Evolutionary conservation across 2,329 filamentous ascomycete species (phyloP).

Genomic region (Gyromitra esculenta): DNA sequence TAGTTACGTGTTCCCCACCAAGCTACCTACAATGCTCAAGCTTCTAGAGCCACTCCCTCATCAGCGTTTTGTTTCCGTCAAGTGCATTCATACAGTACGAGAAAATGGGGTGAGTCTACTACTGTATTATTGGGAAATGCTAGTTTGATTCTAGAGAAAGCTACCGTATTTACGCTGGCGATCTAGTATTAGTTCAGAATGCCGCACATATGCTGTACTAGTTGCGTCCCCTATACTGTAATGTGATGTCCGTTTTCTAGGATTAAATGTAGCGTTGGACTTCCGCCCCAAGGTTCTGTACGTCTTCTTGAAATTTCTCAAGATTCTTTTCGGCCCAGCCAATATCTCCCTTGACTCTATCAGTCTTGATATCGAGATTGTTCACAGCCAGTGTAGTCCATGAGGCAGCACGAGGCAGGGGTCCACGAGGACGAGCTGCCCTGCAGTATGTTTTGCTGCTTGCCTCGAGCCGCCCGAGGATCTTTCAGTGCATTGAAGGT

Average conservation of each 20-base stretch:
- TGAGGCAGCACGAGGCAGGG: too few species aligned
- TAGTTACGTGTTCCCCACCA: constrained; percentile 4
- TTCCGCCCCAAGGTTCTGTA: constrained; percentile 10
- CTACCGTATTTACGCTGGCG: too few species aligned
- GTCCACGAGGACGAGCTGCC: too few species aligned
- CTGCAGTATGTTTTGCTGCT: too few species aligned
- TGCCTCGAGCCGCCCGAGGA: too few species aligned
- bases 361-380: constrained; percentile 1
- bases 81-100: constrained; percentile 6
- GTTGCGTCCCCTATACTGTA: too few species aligned
- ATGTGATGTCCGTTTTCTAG: constrained; percentile 19
- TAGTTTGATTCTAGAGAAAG: too few species aligned
- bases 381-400: not conserved
- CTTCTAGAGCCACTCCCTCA: constrained; percentile 1
- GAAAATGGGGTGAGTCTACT: too few species aligned
- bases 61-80: constrained; percentile 20
- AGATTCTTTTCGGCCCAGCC: constrained; percentile 16
- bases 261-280: constrained; percentile 15
- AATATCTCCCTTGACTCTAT: constrained; percentile 5
- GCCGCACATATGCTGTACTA: too few species aligned
- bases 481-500: too few species aligned
- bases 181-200: too few species aligned
- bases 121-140: too few species aligned
- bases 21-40: constrained; percentile 9
- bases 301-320: not conserved